phyloP scores from a whole-genome alignment of 1,284 basidiomycete genomes.

The Cutaneotrichosporon cutaneum region DNA sequence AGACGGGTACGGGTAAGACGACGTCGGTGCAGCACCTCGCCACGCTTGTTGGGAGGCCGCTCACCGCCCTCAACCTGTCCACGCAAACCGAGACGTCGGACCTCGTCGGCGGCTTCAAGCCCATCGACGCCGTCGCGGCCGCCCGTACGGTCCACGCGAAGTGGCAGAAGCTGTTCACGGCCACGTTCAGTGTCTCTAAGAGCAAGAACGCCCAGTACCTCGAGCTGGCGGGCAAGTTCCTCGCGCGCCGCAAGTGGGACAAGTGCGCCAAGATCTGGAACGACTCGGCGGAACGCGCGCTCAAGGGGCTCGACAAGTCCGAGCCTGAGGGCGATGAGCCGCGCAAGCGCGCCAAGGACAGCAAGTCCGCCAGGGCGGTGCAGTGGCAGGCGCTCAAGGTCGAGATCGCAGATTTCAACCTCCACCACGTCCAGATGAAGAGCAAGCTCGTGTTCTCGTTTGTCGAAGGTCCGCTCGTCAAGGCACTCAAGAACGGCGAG shows the following conservation, averaged over 20 bases:
- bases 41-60: slow-evolving; percentile 68
- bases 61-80: slow-evolving; percentile 89
- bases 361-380: slow-evolving; percentile 44
- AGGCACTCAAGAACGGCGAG: slow-evolving; percentile 81
- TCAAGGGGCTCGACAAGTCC: slow-evolving; percentile 52
- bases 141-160: slow-evolving; percentile 71
- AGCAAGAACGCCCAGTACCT: slow-evolving; percentile 75
- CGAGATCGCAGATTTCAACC: slow-evolving; percentile 76
- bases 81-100: slow-evolving; percentile 97
- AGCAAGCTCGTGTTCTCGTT: slow-evolving; percentile 91
- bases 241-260: slow-evolving; percentile 81
- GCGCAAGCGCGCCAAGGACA: slow-evolving; percentile 72
- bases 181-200: slow-evolving; percentile 85
- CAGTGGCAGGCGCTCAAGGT: slow-evolving; percentile 73
- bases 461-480: slow-evolving; percentile 93
- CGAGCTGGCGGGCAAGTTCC: slow-evolving; percentile 77
- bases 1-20: slow-evolving; percentile 99
- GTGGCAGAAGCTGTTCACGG: slow-evolving; percentile 80
- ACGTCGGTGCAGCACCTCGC: slow-evolving; percentile 88
- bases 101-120: slow-evolving; percentile 92
- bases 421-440: slow-evolving; percentile 78
- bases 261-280: slow-evolving; percentile 77
- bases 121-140: slow-evolving; percentile 79
- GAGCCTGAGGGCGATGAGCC: slow-evolving; percentile 54
- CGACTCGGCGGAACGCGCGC: slow-evolving; percentile 52